These are phyloP conservation scores for Bretschneidera sinensis DNA, from an alignment of 345 rosid genomes.

Conservation along the genomic window DNA sequence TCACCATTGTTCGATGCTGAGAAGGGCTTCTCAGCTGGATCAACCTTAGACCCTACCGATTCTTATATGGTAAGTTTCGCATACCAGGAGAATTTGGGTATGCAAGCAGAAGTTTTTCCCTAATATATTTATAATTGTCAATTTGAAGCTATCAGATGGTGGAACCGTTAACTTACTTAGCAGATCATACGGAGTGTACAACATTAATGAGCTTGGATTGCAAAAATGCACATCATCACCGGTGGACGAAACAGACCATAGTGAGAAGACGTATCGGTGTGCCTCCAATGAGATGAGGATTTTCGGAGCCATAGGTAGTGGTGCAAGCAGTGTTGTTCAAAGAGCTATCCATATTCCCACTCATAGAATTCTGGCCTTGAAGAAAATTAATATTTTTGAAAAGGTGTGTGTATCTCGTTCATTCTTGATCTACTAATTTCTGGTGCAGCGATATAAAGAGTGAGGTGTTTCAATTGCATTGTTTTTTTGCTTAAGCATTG, in stretches of 20 bases:
- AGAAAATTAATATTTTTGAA: constrained; percentile 87
- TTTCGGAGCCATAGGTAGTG: constrained; percentile 92
- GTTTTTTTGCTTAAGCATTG: not conserved
- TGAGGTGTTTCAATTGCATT: not conserved
- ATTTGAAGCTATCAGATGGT: constrained; percentile 72
- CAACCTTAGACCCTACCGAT: constrained; percentile 62
- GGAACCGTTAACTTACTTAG: constrained; percentile 89
- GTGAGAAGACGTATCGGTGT: constrained; percentile 73
- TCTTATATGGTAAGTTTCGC: constrained; percentile 55
- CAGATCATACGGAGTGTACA: constrained; percentile 95
- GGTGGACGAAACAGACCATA: constrained; percentile 48
- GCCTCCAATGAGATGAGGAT: constrained; percentile 91
- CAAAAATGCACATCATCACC: constrained; percentile 71
- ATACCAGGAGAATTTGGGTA: constrained; percentile 1
- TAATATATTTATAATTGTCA: constrained; percentile 1
- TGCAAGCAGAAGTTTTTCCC: not conserved
- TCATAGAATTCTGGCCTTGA: constrained; percentile 80
- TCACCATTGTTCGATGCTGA: constrained; percentile 89
- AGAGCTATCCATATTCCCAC: constrained; percentile 92
- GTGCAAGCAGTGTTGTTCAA: constrained; percentile 97
- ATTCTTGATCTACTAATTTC: constrained; percentile 2
- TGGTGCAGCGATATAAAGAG: not conserved
- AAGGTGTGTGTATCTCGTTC: constrained; percentile 37
- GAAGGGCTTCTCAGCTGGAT: constrained; percentile 73
- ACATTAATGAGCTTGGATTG: constrained; percentile 83